Base-by-base conservation (phyloP, 345 rosid genomes). In the Streptanthus diversifolius region DNA sequence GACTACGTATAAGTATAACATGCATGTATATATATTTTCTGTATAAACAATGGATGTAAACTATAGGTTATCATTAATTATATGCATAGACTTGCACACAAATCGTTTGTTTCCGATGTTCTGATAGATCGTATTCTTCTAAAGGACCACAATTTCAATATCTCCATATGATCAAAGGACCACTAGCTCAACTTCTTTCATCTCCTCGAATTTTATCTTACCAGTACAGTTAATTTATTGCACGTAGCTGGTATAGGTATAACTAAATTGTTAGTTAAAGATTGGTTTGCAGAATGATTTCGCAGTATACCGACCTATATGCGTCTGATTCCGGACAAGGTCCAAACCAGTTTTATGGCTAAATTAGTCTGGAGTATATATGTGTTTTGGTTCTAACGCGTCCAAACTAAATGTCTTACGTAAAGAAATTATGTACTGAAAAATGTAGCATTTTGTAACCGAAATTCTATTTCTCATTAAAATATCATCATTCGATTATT, bases 101-200 rank as follows among this genome's bases (percentile, higher is more conserved):
- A 54, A 64, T 66, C 5, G 2, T 47, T 45, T 66, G 71, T 54
- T 53, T 65, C 24, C 19, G 32, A 54, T 72, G 24, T 57, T 73
- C 72, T 57, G 77, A 57, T 74, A 66, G 30, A 57, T 66, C 72
- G 68, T 40, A 66, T 57, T 74, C 72, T 11, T 47, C 49, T 27
- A 21, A 65, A 66, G 77, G 72, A 66, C 77, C 77, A 66, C 77
- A 71, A 52, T 36, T 39, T 62, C 62, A 36, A 57, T 63, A 47
- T 45, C 59, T 47, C 39, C 60, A 55, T 30, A 35, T 66, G 43
- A 66, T 47, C 66, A 45, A 44, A 56, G 66, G 77, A 73, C 72
- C 72, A 73, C 66, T 55, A 30, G 13, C 41, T 52, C 32, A 3
- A 0, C 27, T 44, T 11, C 56, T 51, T 24, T 13, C 53, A 48